Evolutionary conservation across 2,329 filamentous ascomycete species (phyloP).

Genomic region (Aschersonia sp.): DNA sequence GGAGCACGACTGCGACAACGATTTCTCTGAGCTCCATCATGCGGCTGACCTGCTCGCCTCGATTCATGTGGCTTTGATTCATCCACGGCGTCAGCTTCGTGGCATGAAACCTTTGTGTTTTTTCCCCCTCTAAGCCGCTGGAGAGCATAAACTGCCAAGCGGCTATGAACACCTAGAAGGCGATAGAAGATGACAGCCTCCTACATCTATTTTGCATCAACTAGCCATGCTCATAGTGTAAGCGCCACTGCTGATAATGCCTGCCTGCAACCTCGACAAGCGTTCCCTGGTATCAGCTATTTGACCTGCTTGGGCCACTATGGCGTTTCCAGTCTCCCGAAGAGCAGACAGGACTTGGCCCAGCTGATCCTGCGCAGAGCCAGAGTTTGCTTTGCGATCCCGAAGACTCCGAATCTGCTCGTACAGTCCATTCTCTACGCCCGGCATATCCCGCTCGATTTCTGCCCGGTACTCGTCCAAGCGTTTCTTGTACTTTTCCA

Average conservation of each 20-base stretch:
- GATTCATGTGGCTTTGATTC: no score
- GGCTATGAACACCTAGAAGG: no score
- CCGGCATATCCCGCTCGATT: constrained; percentile 32
- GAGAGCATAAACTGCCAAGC: no score
- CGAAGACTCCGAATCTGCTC: constrained; percentile 24
- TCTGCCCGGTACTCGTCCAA: constrained; percentile 29
- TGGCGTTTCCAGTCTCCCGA: constrained; percentile 24
- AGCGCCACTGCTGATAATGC: constrained; percentile 22
- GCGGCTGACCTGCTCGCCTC: no score
- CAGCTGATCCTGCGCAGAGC: constrained; percentile 21
- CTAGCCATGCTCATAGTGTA: constrained; percentile 18
- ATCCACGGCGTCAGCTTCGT: no score
- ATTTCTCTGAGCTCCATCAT: no score
- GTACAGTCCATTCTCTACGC: constrained; percentile 30
- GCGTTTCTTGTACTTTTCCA: constrained; percentile 27
- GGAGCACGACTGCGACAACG: no score
- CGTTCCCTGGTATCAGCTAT: constrained; percentile 28
- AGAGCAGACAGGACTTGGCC: constrained; percentile 22
- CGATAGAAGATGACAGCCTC: no score
- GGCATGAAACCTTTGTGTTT: no score
- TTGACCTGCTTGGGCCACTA: constrained; percentile 25
- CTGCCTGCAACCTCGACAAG: constrained; percentile 24
- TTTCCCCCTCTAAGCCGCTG: no score
- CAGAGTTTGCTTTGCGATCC: constrained; percentile 15
- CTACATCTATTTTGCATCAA: constrained; percentile 4